phyloP scores from a whole-genome alignment of 2,329 filamentous ascomycete species.

The Claviceps spartinae region DNA sequence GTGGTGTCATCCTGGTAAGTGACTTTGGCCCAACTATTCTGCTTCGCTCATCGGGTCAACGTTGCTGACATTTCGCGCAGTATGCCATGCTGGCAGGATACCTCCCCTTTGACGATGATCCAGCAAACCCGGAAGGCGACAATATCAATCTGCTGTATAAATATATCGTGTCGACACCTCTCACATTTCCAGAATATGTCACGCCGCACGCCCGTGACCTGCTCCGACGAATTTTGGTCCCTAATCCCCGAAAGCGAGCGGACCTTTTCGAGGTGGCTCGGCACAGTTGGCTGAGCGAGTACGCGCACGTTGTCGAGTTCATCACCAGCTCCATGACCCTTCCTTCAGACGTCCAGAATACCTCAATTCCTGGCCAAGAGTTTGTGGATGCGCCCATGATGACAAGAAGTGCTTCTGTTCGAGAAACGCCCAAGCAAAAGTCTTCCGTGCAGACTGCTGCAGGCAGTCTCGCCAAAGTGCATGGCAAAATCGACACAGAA shows the following conservation, averaged over 20 bases:
- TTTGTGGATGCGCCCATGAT: slow-evolving; percentile 46
- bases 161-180: slow-evolving; percentile 92
- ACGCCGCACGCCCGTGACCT: slow-evolving; percentile 92
- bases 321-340: slow-evolving; percentile 93
- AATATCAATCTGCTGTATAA: slow-evolving; percentile 99
- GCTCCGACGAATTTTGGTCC: slow-evolving; percentile 82
- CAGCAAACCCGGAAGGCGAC: slow-evolving; percentile 93
- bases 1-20: slow-evolving; percentile 90
- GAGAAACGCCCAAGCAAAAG: slow-evolving; percentile 67
- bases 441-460: slow-evolving; percentile 32
- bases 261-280: slow-evolving; percentile 94
- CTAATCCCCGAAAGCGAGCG: slow-evolving; percentile 85
- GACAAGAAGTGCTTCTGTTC: slow-evolving; percentile 80
- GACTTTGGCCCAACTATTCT: neutral
- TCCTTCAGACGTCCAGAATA: slow-evolving; percentile 70
- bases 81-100: slow-evolving; percentile 99
- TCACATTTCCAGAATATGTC: slow-evolving; percentile 98
- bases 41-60: too few species aligned
- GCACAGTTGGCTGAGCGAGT: slow-evolving; percentile 96
- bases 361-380: slow-evolving; percentile 49
- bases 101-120: slow-evolving; percentile 93
- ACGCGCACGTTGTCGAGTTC: slow-evolving; percentile 89
- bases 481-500: slow-evolving; percentile 59
- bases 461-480: slow-evolving; percentile 57
- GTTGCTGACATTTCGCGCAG: slow-evolving; percentile 33